Conservation (phyloP, 2,329 filamentous ascomycete species). For the Aurifilum marmelostoma region DNA sequence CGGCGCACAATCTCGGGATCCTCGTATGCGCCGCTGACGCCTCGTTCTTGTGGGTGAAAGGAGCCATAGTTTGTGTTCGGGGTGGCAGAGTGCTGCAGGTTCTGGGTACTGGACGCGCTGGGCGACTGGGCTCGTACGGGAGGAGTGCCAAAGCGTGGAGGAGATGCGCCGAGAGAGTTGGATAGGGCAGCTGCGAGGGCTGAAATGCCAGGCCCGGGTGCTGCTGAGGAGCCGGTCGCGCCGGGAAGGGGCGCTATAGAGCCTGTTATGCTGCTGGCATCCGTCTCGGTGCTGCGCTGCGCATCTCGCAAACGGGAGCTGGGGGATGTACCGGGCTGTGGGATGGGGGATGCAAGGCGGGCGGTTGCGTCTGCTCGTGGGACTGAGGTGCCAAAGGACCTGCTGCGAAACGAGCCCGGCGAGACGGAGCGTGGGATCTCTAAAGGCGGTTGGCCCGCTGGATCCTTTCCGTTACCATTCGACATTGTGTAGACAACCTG, state of each 20-base stretch:
- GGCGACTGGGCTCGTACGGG: constrained; percentile 64
- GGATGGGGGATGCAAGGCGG: constrained; percentile 61
- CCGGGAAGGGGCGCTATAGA: constrained; percentile 67
- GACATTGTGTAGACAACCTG: constrained; percentile 33
- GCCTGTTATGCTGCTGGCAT: constrained; percentile 39
- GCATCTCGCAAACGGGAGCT: constrained; percentile 21
- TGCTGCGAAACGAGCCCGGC: constrained; percentile 48
- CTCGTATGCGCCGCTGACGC: constrained; percentile 69
- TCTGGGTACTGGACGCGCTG: constrained; percentile 48
- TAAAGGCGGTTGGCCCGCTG: constrained; percentile 39
- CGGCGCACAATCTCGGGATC: constrained; percentile 90
- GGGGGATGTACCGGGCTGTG: constrained; percentile 40
- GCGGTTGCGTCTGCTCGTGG: constrained; percentile 64
- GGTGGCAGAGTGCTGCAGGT: constrained; percentile 53
- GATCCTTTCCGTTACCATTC: constrained; percentile 33
- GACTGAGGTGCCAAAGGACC: constrained; percentile 54
- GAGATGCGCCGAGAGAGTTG: constrained; percentile 70
- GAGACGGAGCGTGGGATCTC: constrained; percentile 51
- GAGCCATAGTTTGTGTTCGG: constrained; percentile 83
- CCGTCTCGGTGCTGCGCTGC: constrained; percentile 46
- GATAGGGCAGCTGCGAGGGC: constrained; percentile 87
- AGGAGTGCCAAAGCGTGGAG: constrained; percentile 71
- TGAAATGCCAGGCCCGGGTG: constrained; percentile 80
- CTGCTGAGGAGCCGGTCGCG: constrained; percentile 56
- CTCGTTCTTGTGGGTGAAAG: constrained; percentile 70